phyloP scores from a whole-genome alignment of 2,329 filamentous ascomycete genomes.

The Ophidiomyces ophidiicola region DNA sequence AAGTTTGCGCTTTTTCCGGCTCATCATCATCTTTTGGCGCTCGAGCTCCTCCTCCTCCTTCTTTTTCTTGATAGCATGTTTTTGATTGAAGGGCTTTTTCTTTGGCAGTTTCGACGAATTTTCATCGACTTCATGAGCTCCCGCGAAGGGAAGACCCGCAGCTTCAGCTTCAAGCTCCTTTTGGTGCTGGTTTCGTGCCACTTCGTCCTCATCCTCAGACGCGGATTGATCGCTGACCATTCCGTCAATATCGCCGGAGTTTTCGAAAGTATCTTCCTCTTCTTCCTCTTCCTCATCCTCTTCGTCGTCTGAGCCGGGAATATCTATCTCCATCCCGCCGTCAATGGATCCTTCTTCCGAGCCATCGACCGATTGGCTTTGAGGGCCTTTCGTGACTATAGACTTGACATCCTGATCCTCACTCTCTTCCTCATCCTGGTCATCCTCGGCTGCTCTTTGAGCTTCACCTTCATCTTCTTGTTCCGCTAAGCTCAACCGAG shows the following conservation, averaged over 20 bases:
- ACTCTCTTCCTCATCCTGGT: conserved; percentile 38
- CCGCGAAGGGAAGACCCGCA: conserved; percentile 47
- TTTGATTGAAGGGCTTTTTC: conserved; percentile 56
- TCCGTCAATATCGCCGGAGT: conserved; percentile 42
- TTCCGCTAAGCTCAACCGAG: conserved; percentile 69
- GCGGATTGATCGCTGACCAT: conserved; percentile 34
- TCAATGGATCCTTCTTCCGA: conserved; percentile 35
- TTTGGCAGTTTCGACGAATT: conserved; percentile 47
- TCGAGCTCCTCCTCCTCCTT: conserved; percentile 78
- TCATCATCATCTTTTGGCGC: conserved; percentile 94
- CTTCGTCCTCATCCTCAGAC: conserved; percentile 48
- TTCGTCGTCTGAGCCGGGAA: conserved; percentile 36
- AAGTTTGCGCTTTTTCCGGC: conserved; percentile 92
- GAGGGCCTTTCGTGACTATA: conserved; percentile 29
- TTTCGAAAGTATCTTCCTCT: conserved; percentile 35
- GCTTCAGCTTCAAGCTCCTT: conserved; percentile 87
- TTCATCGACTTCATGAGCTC: conserved; percentile 37
- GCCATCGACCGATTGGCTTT: conserved; percentile 40
- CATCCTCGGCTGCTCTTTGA: conserved; percentile 53
- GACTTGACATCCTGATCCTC: conserved; percentile 31
- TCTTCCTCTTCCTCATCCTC: conserved; percentile 38
- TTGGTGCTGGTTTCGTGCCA: conserved; percentile 60
- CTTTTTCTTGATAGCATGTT: conserved; percentile 53
- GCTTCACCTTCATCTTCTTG: conserved; percentile 82
- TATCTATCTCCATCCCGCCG: conserved; percentile 40